Base-by-base conservation (phyloP, 108 stramenopile genomes). In the Epithemia pelagica region DNA sequence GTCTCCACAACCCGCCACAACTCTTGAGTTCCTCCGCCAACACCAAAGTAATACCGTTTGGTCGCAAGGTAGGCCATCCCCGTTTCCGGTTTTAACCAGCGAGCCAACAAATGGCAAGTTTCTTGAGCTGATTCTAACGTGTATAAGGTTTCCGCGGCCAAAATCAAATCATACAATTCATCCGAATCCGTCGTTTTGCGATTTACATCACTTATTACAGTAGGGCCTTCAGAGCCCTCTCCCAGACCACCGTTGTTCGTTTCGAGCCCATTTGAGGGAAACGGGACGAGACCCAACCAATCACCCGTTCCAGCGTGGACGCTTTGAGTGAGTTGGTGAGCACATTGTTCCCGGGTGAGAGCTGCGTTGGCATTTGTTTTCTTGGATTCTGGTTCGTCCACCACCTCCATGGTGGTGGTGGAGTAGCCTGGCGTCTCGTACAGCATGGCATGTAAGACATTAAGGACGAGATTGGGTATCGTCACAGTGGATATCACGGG, bases 21-120 rank as follows among this genome's bases (percentile, higher is more conserved):
- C 37, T 5, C 37, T 46, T 46, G 10, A 5, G 37, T 10, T 15
- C 91, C 91, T 28, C 91, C 91, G 54, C 91, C 88, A 0, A 89
- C 85, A 31, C 91, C 91, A 76, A 93, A 93, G 79, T 93, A 93
- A 59, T 87, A 93, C 0, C 91, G 81, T 71, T 93, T 93, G 2
- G 83, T 85, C 33, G 88, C 87, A 26, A 93, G 80, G 7, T 78
- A 75, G 10, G 82, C 91, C 26, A 83, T 59, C 25, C 91, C 91
- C 59, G 62, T 67, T 20, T 72, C 68, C 19, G 73, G 46, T 60
- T 74, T 79, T 59, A 93, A 61, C 65, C 88, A 88, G 28, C 68
- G 73, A 5, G 68, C 28, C 60, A 93, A 59, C 22, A 90, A 65
- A 18, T 63, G 73, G 8, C 87, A 88, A 23, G 91, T 93, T 26